Evolutionary conservation across 805 yeast genomes (phyloP), one percentile per base, ranked within the genome.

Genomic region (Schizosaccharomyces cryophilus): DNA sequence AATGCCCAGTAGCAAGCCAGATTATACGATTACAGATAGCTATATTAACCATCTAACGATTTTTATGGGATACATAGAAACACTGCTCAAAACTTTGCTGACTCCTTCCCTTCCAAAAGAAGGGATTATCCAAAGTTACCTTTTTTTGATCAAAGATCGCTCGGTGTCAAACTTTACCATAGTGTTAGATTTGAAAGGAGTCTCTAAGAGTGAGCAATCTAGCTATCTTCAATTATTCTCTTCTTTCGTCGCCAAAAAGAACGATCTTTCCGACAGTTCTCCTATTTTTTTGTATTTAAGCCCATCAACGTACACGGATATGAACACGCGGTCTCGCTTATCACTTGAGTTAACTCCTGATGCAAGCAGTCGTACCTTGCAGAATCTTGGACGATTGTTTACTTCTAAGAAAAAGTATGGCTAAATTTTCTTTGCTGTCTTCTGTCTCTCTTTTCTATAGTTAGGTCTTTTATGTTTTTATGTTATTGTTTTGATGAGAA

Each of bases 1-100:
- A 40, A 65, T 69, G 58, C 68, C 72, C 9, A 64, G 65, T 4
- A 62, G 66, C 61, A 66, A 61, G 31, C 66, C 65, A 21, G 59
- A 42, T 61, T 58, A 26, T 56, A 67, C 1, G 66, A 73, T 11
- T 45, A 66, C 21, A 70, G 72, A 17, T 11, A 21, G 21, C 7
- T 59, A 59, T 21, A 21, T 77, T 71, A 62, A 63, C 69, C 19
- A 76, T 77, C 61, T 76, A 73, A 64, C 73, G 61, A 68, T 72
- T 66, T 67, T 73, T 38, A 69, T 71, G 24, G 66, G 68, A n/a
- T 70, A 73, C 29, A 68, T 85, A 2, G 90, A 85, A 66, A 74
- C 78, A 1, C 70, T 87, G n/a, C 73, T 87, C 62, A 84, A 85
- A 67, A 78, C 87, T 3, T 69, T 87, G 40, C 73, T 83, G 69